A percentile compares a stretch with the other conserved stretches of the same genome.
These are phyloP conservation scores for Carex littledalei DNA, from an alignment of 176 grass and related monocot genomes.

Conservation along the genomic window DNA sequence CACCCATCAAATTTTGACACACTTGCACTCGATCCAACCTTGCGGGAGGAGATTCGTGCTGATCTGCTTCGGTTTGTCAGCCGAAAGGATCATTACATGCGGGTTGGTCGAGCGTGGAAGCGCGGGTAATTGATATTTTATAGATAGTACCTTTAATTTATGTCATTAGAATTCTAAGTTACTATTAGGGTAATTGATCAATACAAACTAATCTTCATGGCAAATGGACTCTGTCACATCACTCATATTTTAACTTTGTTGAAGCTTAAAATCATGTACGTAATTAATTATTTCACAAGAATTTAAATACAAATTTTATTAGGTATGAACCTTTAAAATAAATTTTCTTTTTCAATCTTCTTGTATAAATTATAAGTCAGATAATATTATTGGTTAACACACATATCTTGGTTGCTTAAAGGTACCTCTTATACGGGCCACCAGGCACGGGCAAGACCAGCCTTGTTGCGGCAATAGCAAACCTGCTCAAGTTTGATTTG, in stretches of 20 bases:
- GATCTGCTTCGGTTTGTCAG: constrained; percentile 50
- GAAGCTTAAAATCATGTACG: neutral
- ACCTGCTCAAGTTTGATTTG: constrained; percentile 84
- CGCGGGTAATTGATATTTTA: constrained; percentile 23
- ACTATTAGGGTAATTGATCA: neutral
- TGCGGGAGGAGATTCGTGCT: constrained; percentile 39
- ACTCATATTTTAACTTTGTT: neutral
- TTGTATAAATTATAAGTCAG: neutral
- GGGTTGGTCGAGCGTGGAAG: constrained; percentile 68
- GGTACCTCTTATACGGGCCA: constrained; percentile 67
- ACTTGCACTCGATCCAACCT: constrained; percentile 47
- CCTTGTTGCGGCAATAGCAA: constrained; percentile 75
- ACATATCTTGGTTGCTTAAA: neutral
- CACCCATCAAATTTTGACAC: constrained; percentile 65
- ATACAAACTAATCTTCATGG: neutral
- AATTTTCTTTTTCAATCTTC: neutral
- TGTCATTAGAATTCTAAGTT: neutral
- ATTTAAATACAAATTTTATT: neutral
- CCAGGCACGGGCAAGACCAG: constrained; percentile 85
- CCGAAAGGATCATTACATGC: constrained; percentile 46
- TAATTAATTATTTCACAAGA: too few species aligned
- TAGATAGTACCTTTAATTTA: neutral
- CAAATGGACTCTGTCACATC: neutral
- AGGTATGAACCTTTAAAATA: neutral
- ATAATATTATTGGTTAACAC: constrained; percentile 2